phyloP scores from a whole-genome alignment of 768 basidiomycete genomes.

The Naganishia kalamii region DNA sequence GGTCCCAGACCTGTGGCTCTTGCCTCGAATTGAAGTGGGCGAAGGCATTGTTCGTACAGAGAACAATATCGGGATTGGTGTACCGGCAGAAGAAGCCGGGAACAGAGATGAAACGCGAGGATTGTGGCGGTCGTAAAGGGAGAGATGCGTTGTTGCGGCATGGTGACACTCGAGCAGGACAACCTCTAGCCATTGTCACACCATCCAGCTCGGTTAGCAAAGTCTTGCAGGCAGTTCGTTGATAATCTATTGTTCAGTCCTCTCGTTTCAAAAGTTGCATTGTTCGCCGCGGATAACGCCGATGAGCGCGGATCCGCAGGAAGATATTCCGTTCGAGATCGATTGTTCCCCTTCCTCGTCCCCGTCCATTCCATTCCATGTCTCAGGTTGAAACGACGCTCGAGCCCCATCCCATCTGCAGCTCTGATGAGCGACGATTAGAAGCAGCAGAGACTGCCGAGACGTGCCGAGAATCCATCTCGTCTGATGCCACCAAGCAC shows the following conservation, averaged over 20 bases:
- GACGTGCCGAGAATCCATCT: too few relatives aligned
- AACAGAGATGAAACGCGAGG: slow-evolving; percentile 9
- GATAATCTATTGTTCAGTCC: not conserved
- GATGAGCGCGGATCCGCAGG: not conserved
- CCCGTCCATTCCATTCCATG: too few relatives aligned
- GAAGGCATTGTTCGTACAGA: not conserved
- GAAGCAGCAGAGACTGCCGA: too few relatives aligned
- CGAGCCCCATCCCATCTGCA: too few relatives aligned
- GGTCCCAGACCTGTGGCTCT: not conserved
- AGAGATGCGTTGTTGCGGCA: not conserved
- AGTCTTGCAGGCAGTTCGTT: too few relatives aligned
- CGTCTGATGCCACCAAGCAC: too few relatives aligned
- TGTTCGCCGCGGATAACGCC: not conserved
- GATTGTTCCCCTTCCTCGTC: not conserved
- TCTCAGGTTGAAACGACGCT: not conserved
- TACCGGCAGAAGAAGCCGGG: not conserved
- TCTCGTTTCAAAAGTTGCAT: not conserved
- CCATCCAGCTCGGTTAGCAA: not conserved
- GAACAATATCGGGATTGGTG: not conserved
- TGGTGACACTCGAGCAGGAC: not conserved
- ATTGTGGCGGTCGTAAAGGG: not conserved
- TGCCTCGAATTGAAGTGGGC: too few relatives aligned
- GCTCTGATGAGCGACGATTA: too few relatives aligned
- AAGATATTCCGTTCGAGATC: not conserved
- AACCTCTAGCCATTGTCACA: not conserved